phyloP scores from a whole-genome alignment of 2,329 filamentous ascomycete species.

The Cladosporium sp. region DNA sequence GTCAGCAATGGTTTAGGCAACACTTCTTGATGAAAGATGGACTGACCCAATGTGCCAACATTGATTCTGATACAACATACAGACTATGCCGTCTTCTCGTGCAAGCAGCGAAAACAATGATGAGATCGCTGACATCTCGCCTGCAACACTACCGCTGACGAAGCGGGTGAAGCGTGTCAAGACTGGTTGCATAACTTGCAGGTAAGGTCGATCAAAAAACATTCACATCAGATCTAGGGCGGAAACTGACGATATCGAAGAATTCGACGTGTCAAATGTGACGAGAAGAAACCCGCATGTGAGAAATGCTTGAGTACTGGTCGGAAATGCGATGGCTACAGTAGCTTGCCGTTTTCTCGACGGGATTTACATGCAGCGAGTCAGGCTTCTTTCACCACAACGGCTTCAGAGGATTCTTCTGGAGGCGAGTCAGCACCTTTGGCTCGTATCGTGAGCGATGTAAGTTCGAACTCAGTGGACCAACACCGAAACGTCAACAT shows the following conservation, averaged over 20 bases:
- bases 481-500: background rate
- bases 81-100: background rate
- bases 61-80: background rate
- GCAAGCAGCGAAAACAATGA: background rate
- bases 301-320: conserved; percentile 56
- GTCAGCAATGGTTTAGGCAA: background rate
- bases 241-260: conserved; percentile 51
- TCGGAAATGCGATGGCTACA: conserved; percentile 58
- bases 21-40: background rate
- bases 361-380: conserved; percentile 22
- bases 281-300: conserved; percentile 56
- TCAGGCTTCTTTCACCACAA: background rate
- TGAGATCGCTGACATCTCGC: background rate
- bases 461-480: background rate
- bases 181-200: conserved; percentile 23
- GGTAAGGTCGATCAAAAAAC: background rate
- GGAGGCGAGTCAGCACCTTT: background rate
- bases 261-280: conserved; percentile 50
- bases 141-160: background rate
- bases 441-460: conserved; percentile 13
- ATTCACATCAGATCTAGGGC: background rate
- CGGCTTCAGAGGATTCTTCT: background rate
- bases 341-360: conserved; percentile 23
- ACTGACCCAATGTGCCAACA: background rate
- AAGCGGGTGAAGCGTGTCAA: conserved; percentile 18